Conservation (phyloP, 2,329 filamentous ascomycete species). For the Ascochyta koolunga region DNA sequence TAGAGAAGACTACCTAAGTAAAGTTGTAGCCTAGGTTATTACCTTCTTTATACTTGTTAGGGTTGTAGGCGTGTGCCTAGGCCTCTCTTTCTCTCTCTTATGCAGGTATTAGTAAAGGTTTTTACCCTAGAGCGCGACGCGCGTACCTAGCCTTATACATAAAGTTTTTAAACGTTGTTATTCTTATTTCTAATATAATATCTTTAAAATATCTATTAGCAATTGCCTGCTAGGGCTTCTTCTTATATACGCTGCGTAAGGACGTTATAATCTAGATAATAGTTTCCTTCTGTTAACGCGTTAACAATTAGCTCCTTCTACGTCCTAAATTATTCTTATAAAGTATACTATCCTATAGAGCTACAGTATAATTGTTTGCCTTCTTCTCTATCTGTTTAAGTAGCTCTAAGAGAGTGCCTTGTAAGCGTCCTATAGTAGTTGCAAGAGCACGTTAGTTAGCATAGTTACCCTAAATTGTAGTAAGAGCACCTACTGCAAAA, state of each 20-base stretch:
- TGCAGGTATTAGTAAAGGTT: background rate
- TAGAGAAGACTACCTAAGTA: background rate
- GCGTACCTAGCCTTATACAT: slow-evolving; percentile 10
- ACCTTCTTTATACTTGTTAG: background rate
- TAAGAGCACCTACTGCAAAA: background rate
- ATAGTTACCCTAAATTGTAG: background rate
- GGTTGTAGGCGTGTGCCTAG: background rate
- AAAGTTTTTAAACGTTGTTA: slow-evolving; percentile 11
- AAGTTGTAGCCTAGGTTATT: background rate
- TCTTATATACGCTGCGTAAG: background rate
- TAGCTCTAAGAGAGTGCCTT: background rate
- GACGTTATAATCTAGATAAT: background rate
- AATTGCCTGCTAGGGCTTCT: slow-evolving; percentile 11
- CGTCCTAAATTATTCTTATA: background rate
- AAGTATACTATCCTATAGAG: background rate
- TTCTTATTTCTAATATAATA: slow-evolving; percentile 1
- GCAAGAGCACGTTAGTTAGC: background rate
- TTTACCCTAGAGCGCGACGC: background rate
- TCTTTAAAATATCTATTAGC: background rate
- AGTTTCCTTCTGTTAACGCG: background rate
- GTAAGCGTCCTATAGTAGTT: background rate
- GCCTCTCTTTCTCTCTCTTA: background rate
- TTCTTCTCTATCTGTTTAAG: background rate
- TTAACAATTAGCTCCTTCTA: background rate
- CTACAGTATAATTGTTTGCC: background rate